phyloP scores from a whole-genome alignment of 2,329 filamentous ascomycete genomes.

The Chaetomium globosum region DNA sequence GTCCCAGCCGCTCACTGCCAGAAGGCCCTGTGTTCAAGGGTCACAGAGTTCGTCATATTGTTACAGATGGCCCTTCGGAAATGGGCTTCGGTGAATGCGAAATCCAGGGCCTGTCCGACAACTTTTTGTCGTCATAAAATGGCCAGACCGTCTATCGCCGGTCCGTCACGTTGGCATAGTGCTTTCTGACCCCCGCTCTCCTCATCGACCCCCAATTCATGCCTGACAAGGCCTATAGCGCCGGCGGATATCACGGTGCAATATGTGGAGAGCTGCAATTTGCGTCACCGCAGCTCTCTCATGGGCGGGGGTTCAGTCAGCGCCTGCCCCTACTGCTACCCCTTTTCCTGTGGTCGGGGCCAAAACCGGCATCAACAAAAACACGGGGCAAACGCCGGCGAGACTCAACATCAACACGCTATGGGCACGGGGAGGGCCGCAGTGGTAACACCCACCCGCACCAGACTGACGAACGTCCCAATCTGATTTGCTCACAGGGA shows the following conservation, averaged over 20 bases:
- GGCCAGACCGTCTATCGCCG: slow-evolving; percentile 4
- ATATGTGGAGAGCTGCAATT: slow-evolving; percentile 21
- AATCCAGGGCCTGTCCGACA: background rate
- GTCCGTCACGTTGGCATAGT: slow-evolving; percentile 14
- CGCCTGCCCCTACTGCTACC: slow-evolving; percentile 5
- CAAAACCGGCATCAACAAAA: slow-evolving; percentile 42
- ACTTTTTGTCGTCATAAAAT: background rate
- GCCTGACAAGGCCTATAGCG: slow-evolving; percentile 10
- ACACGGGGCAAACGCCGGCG: slow-evolving; percentile 47
- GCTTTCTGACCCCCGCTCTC: slow-evolving; percentile 14
- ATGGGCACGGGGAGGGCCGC: slow-evolving; percentile 45
- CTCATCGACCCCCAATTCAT: slow-evolving; percentile 12
- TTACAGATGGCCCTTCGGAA: slow-evolving; percentile 27
- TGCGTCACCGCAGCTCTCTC: slow-evolving; percentile 21
- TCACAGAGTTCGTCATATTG: slow-evolving; percentile 33
- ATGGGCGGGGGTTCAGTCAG: slow-evolving; percentile 25
- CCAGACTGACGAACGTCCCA: background rate
- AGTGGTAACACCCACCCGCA: slow-evolving; percentile 45
- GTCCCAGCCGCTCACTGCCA: background rate
- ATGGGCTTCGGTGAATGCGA: slow-evolving; percentile 11
- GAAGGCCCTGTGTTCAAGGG: slow-evolving; percentile 26
- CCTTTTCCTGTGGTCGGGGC: slow-evolving; percentile 45
- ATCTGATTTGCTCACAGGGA: slow-evolving; percentile 45
- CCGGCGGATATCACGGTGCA: slow-evolving; percentile 17
- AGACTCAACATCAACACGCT: slow-evolving; percentile 54